Base-by-base conservation (phyloP, 306 rosid species). In the Cicer arietinum region DNA sequence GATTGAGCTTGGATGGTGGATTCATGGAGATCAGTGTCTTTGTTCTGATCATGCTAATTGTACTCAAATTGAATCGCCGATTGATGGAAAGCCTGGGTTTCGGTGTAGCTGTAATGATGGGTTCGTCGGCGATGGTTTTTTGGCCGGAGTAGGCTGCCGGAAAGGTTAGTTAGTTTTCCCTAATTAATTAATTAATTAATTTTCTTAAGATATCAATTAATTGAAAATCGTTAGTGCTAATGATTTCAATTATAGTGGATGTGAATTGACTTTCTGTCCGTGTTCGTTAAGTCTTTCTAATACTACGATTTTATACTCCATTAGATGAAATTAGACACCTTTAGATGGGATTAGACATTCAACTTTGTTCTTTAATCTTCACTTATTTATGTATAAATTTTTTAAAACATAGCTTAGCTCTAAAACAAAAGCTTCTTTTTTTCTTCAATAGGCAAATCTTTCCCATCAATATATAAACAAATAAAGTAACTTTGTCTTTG, bases 1-100 rank as follows among this genome's bases (percentile, higher is more conserved):
- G 12, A 86, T 85, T 37, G 90, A 87, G 67, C 88, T 94, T 30
- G 96, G 85, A 5, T 94, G 97, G 97, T 94, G 97, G 98, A 58
- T 90, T 30, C 78, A 79, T 3, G 98, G 98, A 20, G 60, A 3
- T 70, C 42, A 20, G 5, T 94, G 98, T 71, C 60, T 6, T 6
- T 94, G 98, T 70, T 84, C 85, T 35, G 7, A 2, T 8, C 42
- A 89, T 59, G 90, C 96, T 12, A 78, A 82, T 52, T 94, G 98
- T 73, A 77, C 84, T 7, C 0, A 0, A 8, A 9, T 86, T 39
- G 3, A 11, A 2, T 58, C 89, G 1, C 94, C 91, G 5, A 1
- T 4, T 2, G 51, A 87, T n/a, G 50, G 85, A 5, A 73, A 52
- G 5, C 11, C 60, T 0, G 91, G 87, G 0, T 87, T 82, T 61